Conservation (phyloP, 768 basidiomycete genomes). For the Mycena maculata region DNA sequence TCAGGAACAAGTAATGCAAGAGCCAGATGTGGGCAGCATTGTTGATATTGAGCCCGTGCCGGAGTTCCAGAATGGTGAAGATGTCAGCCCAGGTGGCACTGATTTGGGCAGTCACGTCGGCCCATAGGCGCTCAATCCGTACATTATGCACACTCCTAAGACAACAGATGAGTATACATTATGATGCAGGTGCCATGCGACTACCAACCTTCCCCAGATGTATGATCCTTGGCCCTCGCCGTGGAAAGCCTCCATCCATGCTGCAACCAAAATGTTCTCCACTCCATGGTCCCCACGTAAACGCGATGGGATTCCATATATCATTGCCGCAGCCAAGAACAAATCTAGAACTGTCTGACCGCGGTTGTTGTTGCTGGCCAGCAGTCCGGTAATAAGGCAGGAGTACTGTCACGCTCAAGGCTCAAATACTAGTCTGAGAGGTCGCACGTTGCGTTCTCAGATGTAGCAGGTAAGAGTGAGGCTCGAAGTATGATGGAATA, state of each 20-base stretch:
- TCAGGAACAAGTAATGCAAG: constrained; percentile 51
- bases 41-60: constrained; percentile 42
- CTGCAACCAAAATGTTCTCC: constrained; percentile 51
- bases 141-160: constrained; percentile 54
- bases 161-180: not conserved
- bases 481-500: too few species aligned
- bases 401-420: too few species aligned
- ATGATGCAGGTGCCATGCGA: not conserved
- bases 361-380: constrained; percentile 52
- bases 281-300: constrained; percentile 53
- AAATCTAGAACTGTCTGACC: constrained; percentile 49
- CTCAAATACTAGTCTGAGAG: too few species aligned
- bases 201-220: constrained; percentile 48
- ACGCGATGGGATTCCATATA: constrained; percentile 45
- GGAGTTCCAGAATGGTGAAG: constrained; percentile 47
- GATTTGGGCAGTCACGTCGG: constrained; percentile 47
- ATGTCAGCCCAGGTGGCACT: constrained; percentile 52
- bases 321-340: constrained; percentile 38
- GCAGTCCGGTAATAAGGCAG: constrained; percentile 45
- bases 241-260: constrained; percentile 40
- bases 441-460: too few species aligned
- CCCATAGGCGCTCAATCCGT: constrained; percentile 53
- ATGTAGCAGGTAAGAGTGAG: too few species aligned
- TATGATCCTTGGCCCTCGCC: constrained; percentile 44
- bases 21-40: constrained; percentile 52